phyloP scores from a whole-genome alignment of 2,329 filamentous ascomycete genomes.

The Madurella fahalii region DNA sequence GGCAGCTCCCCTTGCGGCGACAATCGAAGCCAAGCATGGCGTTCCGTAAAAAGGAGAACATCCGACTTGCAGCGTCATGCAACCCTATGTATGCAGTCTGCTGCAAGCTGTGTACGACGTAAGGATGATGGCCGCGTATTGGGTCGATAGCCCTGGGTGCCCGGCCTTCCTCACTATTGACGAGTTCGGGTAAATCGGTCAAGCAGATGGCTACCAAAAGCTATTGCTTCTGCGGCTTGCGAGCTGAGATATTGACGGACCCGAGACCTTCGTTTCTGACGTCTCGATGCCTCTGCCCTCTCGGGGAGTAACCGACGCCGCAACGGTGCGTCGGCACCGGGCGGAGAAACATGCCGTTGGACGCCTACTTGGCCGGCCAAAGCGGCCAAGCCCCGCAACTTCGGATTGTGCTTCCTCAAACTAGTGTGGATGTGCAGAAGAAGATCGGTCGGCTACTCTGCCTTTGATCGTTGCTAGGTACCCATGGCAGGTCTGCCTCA shows the following conservation, averaged over 20 bases:
- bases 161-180: slow-evolving; percentile 13
- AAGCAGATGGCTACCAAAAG: neutral
- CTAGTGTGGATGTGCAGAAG: too few relatives aligned
- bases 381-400: too few relatives aligned
- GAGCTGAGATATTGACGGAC: neutral
- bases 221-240: neutral
- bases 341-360: neutral
- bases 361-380: neutral
- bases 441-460: too few relatives aligned
- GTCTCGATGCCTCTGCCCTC: neutral
- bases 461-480: too few relatives aligned
- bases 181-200: slow-evolving; percentile 7
- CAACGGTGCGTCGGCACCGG: neutral
- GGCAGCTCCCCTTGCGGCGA: too few relatives aligned
- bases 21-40: too few relatives aligned
- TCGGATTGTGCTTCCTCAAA: too few relatives aligned
- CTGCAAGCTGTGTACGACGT: slow-evolving; percentile 14
- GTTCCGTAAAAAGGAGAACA: neutral
- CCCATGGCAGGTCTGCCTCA: neutral
- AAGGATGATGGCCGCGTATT: slow-evolving; percentile 15
- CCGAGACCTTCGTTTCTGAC: too few relatives aligned
- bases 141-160: too few relatives aligned
- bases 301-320: neutral
- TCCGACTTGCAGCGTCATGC: neutral
- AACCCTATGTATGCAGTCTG: slow-evolving; percentile 4